Evolutionary conservation across 805 yeast genomes (phyloP).

Genomic region (Kodamaea sagamina): DNA sequence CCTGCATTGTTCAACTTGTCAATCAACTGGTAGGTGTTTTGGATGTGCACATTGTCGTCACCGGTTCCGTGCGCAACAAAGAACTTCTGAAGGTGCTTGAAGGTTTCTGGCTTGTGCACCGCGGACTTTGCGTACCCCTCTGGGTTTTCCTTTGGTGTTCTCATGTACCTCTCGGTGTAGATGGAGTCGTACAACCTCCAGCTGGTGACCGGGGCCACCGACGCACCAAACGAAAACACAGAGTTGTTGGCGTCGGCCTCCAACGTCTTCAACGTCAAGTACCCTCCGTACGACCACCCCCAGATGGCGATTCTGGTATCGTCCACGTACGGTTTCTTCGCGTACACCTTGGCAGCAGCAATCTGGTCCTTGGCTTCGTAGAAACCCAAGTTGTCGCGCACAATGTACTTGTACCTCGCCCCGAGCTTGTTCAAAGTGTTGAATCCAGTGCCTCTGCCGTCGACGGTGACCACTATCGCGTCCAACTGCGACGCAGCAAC

Average conservation of each 20-base stretch:
- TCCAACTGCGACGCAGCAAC: slow-evolving; percentile 74
- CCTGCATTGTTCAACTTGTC: slow-evolving; percentile 61
- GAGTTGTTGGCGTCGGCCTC: slow-evolving; percentile 61
- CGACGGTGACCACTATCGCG: slow-evolving; percentile 90
- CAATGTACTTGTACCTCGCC: slow-evolving; percentile 65
- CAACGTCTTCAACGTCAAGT: slow-evolving; percentile 68
- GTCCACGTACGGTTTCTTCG: slow-evolving; percentile 62
- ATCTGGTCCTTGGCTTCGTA: slow-evolving; percentile 88
- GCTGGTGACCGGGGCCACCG: slow-evolving; percentile 84
- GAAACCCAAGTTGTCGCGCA: slow-evolving; percentile 78
- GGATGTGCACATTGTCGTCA: slow-evolving; percentile 82
- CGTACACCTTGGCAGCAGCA: slow-evolving; percentile 76
- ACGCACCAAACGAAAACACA: slow-evolving; percentile 71
- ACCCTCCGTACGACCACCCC: slow-evolving; percentile 93
- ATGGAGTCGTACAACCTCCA: slow-evolving; percentile 77
- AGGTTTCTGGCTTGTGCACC: slow-evolving; percentile 43
- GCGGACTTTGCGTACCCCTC: slow-evolving; percentile 52
- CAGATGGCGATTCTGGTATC: slow-evolving; percentile 61
- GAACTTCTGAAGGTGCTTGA: slow-evolving; percentile 55
- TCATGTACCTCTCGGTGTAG: slow-evolving; percentile 79
- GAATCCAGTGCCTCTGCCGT: slow-evolving; percentile 95
- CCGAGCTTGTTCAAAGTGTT: slow-evolving; percentile 62
- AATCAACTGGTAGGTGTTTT: slow-evolving; percentile 62
- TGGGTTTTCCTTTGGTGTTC: slow-evolving; percentile 49
- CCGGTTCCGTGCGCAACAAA: slow-evolving; percentile 80